Percentiles rank a stretch among this genome's conserved stretches.
These are phyloP conservation scores for Tuber brumale DNA, from an alignment of 495 filamentous ascomycete species.

Conservation along the genomic window DNA sequence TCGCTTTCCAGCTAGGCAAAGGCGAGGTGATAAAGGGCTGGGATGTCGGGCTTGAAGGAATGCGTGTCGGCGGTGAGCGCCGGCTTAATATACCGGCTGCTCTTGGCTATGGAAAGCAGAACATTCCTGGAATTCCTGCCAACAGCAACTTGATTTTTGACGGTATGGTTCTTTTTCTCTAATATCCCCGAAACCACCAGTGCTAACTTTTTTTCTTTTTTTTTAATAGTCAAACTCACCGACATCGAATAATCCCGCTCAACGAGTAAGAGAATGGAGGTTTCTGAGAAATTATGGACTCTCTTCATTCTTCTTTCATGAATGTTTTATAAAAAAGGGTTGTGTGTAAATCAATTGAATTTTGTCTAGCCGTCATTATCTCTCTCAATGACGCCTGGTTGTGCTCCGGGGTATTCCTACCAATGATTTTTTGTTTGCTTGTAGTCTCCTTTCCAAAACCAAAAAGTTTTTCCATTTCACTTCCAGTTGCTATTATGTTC, in stretches of 20 bases:
- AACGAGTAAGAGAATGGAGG: background rate
- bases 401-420: background rate
- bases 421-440: background rate
- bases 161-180: constrained; percentile 62
- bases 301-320: background rate
- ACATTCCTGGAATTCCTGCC: constrained; percentile 69
- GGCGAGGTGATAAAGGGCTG: constrained; percentile 98
- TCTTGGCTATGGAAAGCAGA: constrained; percentile 78
- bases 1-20: constrained; percentile 84
- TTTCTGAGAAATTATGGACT: background rate
- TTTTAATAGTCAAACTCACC: constrained; percentile 34
- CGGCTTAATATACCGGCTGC: constrained; percentile 78
- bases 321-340: background rate
- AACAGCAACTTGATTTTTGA: constrained; percentile 93
- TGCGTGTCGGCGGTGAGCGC: constrained; percentile 88
- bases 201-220: background rate
- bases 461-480: background rate
- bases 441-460: background rate
- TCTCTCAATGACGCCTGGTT: background rate
- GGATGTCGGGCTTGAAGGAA: constrained; percentile 89
- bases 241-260: constrained; percentile 34
- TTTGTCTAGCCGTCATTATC: background rate
- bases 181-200: background rate
- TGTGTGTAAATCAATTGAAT: background rate
- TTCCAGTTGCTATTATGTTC: background rate